phyloP scores from a whole-genome alignment of 305 asterid genomes.

The Lippia alba region DNA sequence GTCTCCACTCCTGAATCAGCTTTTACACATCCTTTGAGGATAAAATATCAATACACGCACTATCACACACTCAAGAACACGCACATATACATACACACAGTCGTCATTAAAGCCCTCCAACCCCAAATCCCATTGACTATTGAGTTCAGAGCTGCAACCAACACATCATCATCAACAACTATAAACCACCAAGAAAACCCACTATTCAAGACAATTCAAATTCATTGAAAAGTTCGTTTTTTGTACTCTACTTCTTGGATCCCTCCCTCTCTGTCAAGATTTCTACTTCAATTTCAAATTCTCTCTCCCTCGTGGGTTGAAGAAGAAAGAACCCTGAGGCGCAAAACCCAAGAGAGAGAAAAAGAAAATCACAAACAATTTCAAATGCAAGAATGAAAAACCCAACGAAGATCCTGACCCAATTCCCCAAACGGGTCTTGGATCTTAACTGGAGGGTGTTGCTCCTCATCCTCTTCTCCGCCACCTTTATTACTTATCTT shows the following conservation, averaged over 20 bases:
- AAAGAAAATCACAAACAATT: neutral
- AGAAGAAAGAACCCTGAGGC: slow-evolving; percentile 12
- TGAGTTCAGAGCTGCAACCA: slow-evolving; percentile 22
- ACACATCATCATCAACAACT: neutral
- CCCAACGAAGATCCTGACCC: slow-evolving; percentile 55
- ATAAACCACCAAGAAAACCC: neutral
- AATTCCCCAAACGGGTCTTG: slow-evolving; percentile 49
- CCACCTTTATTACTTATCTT: slow-evolving; percentile 55
- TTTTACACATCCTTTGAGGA: neutral
- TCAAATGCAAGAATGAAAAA: slow-evolving; percentile 40
- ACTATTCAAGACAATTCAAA: neutral
- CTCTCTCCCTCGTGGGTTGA: slow-evolving; percentile 29
- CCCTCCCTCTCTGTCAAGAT: neutral
- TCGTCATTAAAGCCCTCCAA: slow-evolving; percentile 28
- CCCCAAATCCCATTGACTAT: slow-evolving; percentile 6
- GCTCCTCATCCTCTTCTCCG: slow-evolving; percentile 55
- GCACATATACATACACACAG: neutral
- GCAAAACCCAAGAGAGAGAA: slow-evolving; percentile 16
- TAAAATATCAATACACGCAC: neutral
- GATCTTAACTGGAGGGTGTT: slow-evolving; percentile 69
- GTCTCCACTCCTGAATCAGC: neutral
- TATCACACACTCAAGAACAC: slow-evolving; percentile 4
- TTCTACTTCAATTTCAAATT: neutral
- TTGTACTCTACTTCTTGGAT: slow-evolving; percentile 7
- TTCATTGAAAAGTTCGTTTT: neutral